phyloP scores from a whole-genome alignment of 805 yeast species.

The Saccharomyces eubayanus region DNA sequence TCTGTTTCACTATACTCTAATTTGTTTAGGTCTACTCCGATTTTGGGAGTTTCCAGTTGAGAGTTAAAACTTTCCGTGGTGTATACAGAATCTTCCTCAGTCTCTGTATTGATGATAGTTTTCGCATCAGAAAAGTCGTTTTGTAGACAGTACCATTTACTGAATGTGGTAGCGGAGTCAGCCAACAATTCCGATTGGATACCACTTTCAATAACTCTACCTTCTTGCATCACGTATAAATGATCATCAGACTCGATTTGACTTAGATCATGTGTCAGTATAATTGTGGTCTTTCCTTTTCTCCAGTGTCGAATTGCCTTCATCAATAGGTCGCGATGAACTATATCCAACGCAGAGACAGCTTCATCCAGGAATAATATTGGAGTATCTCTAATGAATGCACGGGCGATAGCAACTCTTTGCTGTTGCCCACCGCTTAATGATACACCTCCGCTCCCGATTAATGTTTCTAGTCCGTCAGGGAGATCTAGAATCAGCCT shows the following conservation, averaged over 20 bases:
- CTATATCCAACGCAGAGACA: constrained; percentile 66
- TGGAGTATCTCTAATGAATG: constrained; percentile 62
- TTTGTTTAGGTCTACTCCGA: neutral
- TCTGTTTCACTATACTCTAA: neutral
- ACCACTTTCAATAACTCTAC: constrained; percentile 44
- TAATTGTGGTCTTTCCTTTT: constrained; percentile 60
- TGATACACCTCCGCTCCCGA: constrained; percentile 40
- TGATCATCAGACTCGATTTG: constrained; percentile 51
- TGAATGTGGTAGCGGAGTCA: constrained; percentile 7
- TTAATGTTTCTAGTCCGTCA: constrained; percentile 44
- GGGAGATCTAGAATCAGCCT: constrained; percentile 43
- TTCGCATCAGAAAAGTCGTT: constrained; percentile 7
- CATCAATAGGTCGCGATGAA: constrained; percentile 39
- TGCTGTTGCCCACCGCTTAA: constrained; percentile 92
- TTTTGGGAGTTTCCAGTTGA: constrained; percentile 6
- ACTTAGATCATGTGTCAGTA: constrained; percentile 69
- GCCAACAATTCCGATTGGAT: constrained; percentile 28
- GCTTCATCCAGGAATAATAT: constrained; percentile 81
- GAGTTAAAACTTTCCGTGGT: constrained; percentile 7
- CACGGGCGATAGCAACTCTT: constrained; percentile 77
- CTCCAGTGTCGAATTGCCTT: constrained; percentile 52
- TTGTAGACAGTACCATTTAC: constrained; percentile 7
- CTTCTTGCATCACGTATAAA: constrained; percentile 53
- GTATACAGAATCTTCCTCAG: constrained; percentile 1
- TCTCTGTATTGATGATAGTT: constrained; percentile 5